A percentile compares a stretch with the other conserved stretches of the same genome.
Evolutionary conservation across 148 eudicot genomes (phyloP).

Genomic region (Cornus controversa): DNA sequence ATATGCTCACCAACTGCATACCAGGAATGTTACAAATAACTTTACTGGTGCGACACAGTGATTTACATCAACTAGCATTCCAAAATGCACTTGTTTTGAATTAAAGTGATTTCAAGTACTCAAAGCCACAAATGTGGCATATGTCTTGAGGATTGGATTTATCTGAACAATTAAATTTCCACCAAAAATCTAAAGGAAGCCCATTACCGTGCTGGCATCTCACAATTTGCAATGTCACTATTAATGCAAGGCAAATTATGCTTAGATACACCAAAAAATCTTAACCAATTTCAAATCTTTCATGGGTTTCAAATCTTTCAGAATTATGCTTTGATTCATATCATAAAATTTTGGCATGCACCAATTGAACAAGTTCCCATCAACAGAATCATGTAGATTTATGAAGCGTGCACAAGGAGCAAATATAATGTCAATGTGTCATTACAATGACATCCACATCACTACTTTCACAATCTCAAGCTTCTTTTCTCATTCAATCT

Average conservation of each 20-base stretch:
- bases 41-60: too few species aligned
- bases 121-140: too few species aligned
- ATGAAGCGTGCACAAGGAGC: background rate
- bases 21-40: background rate
- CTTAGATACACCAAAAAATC: too few species aligned
- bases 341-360: too few species aligned
- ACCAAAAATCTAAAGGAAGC: too few species aligned
- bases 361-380: too few species aligned
- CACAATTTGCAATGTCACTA: too few species aligned
- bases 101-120: background rate
- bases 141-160: background rate
- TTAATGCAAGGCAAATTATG: too few species aligned
- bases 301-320: too few species aligned
- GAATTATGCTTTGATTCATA: background rate
- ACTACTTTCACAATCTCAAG: too few species aligned
- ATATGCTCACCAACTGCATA: background rate
- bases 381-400: background rate
- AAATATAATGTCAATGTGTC: background rate
- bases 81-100: background rate
- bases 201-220: too few species aligned
- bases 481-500: background rate
- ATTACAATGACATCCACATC: background rate
- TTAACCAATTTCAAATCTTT: too few species aligned
- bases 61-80: background rate
- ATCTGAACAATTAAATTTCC: background rate